Evolutionary conservation across 108 stramenopile genomes (phyloP).

Genomic region (Discostella stelligeroides): DNA sequence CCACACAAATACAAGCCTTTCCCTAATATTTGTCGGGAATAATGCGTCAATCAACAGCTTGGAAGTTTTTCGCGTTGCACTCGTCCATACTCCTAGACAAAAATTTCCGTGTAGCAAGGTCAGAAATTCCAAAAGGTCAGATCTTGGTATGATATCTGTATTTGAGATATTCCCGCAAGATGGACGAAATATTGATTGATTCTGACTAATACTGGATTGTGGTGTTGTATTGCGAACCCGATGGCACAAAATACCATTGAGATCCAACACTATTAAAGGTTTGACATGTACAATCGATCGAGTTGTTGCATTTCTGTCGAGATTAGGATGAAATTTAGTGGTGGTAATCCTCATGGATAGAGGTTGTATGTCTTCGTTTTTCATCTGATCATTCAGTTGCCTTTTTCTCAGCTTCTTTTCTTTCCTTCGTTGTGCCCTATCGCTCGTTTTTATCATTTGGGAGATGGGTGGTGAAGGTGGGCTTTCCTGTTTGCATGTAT

Average conservation of each 20-base stretch:
- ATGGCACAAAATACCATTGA: slow-evolving; percentile 89
- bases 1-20: slow-evolving; percentile 76
- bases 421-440: slow-evolving; percentile 24
- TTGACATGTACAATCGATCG: slow-evolving; percentile 49
- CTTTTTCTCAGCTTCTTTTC: slow-evolving; percentile 30
- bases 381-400: slow-evolving; percentile 2
- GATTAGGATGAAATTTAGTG: slow-evolving; percentile 8
- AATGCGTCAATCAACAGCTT: slow-evolving; percentile 52
- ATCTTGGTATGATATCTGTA: slow-evolving; percentile 72
- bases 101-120: slow-evolving; percentile 56
- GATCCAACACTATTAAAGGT: slow-evolving; percentile 75
- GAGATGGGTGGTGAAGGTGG: slow-evolving; percentile 2
- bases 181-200: slow-evolving; percentile 32
- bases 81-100: slow-evolving; percentile 82
- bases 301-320: neutral
- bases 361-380: neutral
- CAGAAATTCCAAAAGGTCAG: slow-evolving; percentile 58
- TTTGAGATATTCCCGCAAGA: slow-evolving; percentile 53
- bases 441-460: neutral
- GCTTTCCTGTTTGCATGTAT: neutral
- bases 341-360: slow-evolving; percentile 5
- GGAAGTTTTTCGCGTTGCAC: slow-evolving; percentile 73
- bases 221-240: slow-evolving; percentile 50
- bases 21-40: slow-evolving; percentile 53
- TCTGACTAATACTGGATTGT: slow-evolving; percentile 2